Percentiles rank a stretch among this genome's conserved stretches.
These are phyloP conservation scores for Neoboletus subvelutipes DNA, from an alignment of 768 basidiomycete species.

Conservation along the genomic window DNA sequence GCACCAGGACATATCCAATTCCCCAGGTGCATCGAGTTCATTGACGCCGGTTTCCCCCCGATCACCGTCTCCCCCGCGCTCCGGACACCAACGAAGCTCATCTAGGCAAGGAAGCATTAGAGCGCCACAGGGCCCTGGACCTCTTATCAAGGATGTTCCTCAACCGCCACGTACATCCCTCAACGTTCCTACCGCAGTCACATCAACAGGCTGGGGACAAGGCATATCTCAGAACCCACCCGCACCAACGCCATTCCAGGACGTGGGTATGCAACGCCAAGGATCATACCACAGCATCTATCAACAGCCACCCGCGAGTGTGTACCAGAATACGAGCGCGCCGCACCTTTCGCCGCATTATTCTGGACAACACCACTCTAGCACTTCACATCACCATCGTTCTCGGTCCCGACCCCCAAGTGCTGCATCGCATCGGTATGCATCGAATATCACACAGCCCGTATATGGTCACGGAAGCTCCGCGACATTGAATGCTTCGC, in stretches of 20 bases:
- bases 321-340: constrained; percentile 13
- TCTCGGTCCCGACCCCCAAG: constrained; percentile 31
- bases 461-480: constrained; percentile 29
- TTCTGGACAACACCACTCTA: constrained; percentile 12
- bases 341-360: constrained; percentile 14
- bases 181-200: constrained; percentile 7
- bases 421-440: constrained; percentile 32
- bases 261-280: constrained; percentile 16
- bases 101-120: constrained; percentile 21
- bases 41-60: constrained; percentile 19
- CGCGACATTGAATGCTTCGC: constrained; percentile 18
- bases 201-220: constrained; percentile 7
- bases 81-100: constrained; percentile 11
- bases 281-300: constrained; percentile 16
- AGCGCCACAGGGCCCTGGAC: constrained; percentile 14
- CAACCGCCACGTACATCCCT: constrained; percentile 21
- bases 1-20: background rate
- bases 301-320: constrained; percentile 6
- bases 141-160: constrained; percentile 18
- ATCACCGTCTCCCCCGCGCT: constrained; percentile 19
- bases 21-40: constrained; percentile 4
- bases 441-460: constrained; percentile 26
- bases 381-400: constrained; percentile 21
- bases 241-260: constrained; percentile 4
- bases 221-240: constrained; percentile 6